Conservation (phyloP, 2,329 filamentous ascomycete species). For the Sporothrix phasma region DNA sequence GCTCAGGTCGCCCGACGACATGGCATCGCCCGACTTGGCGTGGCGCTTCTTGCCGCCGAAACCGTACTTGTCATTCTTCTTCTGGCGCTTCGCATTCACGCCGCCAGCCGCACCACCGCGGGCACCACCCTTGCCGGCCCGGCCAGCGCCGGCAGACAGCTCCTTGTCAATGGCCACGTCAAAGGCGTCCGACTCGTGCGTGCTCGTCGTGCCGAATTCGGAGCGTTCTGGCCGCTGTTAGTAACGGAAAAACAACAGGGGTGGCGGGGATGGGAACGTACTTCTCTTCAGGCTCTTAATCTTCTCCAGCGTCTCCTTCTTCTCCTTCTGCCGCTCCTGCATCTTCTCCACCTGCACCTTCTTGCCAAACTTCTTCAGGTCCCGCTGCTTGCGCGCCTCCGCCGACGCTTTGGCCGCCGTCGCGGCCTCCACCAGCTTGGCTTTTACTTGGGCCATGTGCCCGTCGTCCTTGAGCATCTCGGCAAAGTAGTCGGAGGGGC, state of each 20-base stretch:
- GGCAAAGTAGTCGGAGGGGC: conserved; percentile 91
- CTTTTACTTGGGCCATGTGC: conserved; percentile 95
- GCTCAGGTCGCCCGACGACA: conserved; percentile 69
- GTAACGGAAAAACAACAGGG: conserved; percentile 18
- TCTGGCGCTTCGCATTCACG: conserved; percentile 65
- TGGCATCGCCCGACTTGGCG: conserved; percentile 80
- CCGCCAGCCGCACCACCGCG: conserved; percentile 27
- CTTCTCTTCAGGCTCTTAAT: conserved; percentile 92
- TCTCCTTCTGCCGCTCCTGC: conserved; percentile 86
- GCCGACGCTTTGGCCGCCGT: conserved; percentile 84
- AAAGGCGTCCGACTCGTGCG: conserved; percentile 78
- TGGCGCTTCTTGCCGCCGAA: conserved; percentile 94
- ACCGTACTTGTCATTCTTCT: conserved; percentile 91
- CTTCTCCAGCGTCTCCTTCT: conserved; percentile 89
- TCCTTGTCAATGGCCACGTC: conserved; percentile 75
- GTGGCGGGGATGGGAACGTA: conserved; percentile 51
- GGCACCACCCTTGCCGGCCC: conserved; percentile 17
- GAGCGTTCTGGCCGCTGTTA: conserved; percentile 62
- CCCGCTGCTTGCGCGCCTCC: conserved; percentile 83
- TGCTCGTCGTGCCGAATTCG: conserved; percentile 53
- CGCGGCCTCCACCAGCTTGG: conserved; percentile 84
- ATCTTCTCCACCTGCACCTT: conserved; percentile 93
- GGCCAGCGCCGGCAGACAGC: conserved; percentile 30
- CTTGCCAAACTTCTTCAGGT: conserved; percentile 98
- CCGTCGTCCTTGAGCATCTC: conserved; percentile 99